phyloP scores from a whole-genome alignment of 805 yeast genomes.

The Pichia nanzhaoensis region DNA sequence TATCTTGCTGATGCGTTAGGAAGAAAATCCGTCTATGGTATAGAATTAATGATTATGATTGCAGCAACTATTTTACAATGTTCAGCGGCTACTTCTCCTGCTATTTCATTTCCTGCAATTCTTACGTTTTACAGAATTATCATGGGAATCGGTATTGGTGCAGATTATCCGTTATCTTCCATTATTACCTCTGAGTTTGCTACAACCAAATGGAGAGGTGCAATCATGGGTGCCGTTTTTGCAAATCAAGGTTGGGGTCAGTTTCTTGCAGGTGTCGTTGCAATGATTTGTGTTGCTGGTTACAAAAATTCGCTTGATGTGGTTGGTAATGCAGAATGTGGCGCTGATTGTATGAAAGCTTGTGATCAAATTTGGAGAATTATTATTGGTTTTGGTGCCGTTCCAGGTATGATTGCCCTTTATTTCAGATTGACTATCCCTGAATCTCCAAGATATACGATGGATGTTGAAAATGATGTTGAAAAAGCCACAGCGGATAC shows the following conservation, averaged over 20 bases:
- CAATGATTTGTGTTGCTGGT: constrained; percentile 67
- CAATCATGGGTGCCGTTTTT: constrained; percentile 93
- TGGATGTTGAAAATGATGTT: constrained; percentile 60
- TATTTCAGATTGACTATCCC: constrained; percentile 92
- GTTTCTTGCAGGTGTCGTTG: constrained; percentile 77
- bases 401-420: constrained; percentile 78
- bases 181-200: constrained; percentile 89
- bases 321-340: constrained; percentile 56
- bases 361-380: constrained; percentile 95
- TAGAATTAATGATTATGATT: constrained; percentile 80
- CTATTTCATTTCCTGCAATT: constrained; percentile 66
- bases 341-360: constrained; percentile 60
- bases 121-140: constrained; percentile 73
- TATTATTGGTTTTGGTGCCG: constrained; percentile 80
- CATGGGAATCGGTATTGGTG: constrained; percentile 96
- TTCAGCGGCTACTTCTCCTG: constrained; percentile 63
- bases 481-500: constrained; percentile 50
- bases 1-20: constrained; percentile 74
- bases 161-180: constrained; percentile 93
- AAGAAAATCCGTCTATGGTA: constrained; percentile 82
- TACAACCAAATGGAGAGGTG: constrained; percentile 96
- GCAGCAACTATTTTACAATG: constrained; percentile 74
- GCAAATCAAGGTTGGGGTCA: constrained; percentile 98
- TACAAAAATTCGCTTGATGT: constrained; percentile 60
- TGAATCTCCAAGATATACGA: constrained; percentile 86